Conservation (phyloP, 2,329 filamentous ascomycete genomes). For the Diaporthe sp. region DNA sequence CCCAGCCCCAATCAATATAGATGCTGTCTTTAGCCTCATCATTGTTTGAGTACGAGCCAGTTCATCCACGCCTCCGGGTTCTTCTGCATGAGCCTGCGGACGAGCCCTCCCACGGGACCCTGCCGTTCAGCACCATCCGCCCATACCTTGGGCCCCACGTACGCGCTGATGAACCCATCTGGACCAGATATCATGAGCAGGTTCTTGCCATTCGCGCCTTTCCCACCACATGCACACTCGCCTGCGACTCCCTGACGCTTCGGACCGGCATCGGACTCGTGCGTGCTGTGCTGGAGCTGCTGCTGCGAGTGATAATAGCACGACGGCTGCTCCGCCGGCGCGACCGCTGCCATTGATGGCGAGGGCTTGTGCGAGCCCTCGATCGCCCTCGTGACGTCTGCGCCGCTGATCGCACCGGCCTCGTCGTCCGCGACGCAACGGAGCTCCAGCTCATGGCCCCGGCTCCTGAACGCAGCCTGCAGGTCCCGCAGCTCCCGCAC, state of each 20-base stretch:
- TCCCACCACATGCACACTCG: constrained; percentile 1
- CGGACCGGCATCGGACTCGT: constrained; percentile 34
- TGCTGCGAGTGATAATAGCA: constrained; percentile 45
- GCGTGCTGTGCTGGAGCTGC: constrained; percentile 37
- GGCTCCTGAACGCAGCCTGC: constrained; percentile 52
- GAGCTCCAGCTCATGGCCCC: constrained; percentile 66
- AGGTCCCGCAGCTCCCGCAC: constrained; percentile 72
- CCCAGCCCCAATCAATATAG: not conserved
- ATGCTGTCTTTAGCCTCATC: constrained; percentile 20
- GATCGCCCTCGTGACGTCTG: constrained; percentile 55
- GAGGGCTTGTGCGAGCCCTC: not conserved
- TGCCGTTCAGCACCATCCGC: constrained; percentile 77
- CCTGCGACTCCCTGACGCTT: constrained; percentile 36
- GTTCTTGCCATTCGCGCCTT: constrained; percentile 59
- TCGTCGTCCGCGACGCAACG: constrained; percentile 89
- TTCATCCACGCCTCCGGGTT: constrained; percentile 47
- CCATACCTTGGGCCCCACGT: constrained; percentile 86
- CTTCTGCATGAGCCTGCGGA: constrained; percentile 68
- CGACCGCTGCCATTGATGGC: constrained; percentile 26
- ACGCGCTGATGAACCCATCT: constrained; percentile 85
- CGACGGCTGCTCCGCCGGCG: constrained; percentile 39
- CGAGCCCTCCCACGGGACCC: constrained; percentile 76
- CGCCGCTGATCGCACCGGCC: constrained; percentile 69
- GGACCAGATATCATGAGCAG: constrained; percentile 90
- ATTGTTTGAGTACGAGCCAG: constrained; percentile 66